Conservation (phyloP, 345 rosid genomes). For the Brassica carinata region DNA sequence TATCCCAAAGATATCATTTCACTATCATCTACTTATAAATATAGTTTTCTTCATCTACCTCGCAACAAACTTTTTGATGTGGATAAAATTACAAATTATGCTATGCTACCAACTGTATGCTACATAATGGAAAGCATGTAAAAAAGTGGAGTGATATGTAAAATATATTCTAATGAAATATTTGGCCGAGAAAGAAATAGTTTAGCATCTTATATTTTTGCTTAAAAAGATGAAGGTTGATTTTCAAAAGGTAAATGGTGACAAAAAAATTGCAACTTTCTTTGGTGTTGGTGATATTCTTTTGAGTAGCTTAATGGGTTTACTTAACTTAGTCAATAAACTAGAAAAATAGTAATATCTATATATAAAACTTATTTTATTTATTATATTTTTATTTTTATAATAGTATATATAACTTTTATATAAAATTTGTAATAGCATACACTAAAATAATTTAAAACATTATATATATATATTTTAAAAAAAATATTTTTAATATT, state of each 20-base stretch:
- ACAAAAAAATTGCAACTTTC: not conserved
- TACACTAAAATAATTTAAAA: too few species aligned
- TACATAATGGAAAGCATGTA: not conserved
- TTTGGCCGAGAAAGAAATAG: not conserved
- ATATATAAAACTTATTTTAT: too few species aligned
- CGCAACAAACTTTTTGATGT: not conserved
- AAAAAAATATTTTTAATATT: too few species aligned
- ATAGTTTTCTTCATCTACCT: not conserved
- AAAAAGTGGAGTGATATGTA: not conserved
- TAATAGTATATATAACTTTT: too few species aligned
- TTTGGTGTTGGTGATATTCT: not conserved
- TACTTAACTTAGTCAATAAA: not conserved
- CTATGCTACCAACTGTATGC: not conserved
- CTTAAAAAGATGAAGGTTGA: not conserved
- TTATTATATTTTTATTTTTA: too few species aligned
- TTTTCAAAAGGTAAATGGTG: not conserved
- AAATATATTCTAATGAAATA: not conserved
- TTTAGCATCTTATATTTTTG: not conserved
- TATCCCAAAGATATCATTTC: not conserved
- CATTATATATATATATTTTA: too few species aligned
- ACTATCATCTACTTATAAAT: not conserved
- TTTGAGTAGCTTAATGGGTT: not conserved
- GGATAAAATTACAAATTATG: not conserved
- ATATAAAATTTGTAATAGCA: too few species aligned
- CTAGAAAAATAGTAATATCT: too few species aligned